These are phyloP conservation scores for Backusella morwellensis DNA, from an alignment of 192 early-diverging fungal species.

Conservation along the genomic window DNA sequence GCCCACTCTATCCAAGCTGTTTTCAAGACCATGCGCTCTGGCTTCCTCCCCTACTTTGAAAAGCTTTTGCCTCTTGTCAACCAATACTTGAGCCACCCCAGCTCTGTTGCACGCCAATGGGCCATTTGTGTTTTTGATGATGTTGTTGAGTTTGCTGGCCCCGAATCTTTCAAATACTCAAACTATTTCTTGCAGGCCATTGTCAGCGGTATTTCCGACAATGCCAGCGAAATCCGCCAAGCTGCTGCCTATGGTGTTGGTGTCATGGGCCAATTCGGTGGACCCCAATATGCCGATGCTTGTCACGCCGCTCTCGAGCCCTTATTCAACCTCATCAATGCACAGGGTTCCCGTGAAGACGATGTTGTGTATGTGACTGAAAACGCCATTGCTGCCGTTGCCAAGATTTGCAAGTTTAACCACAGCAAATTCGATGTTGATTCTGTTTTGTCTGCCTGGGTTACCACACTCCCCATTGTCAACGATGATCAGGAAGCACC, in stretches of 20 bases:
- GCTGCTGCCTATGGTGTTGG: constrained; percentile 93
- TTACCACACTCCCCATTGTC: constrained; percentile 75
- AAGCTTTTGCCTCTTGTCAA: constrained; percentile 71
- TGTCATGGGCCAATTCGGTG: constrained; percentile 88
- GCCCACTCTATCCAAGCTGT: constrained; percentile 79
- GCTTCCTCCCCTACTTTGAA: constrained; percentile 83
- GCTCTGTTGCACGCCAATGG: constrained; percentile 82
- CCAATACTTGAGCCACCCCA: constrained; percentile 60
- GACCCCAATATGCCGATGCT: constrained; percentile 74
- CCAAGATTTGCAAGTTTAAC: constrained; percentile 81
- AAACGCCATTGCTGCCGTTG: constrained; percentile 89
- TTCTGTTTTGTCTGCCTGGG: constrained; percentile 69
- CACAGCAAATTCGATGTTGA: constrained; percentile 59
- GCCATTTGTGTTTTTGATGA: constrained; percentile 93
- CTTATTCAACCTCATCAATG: constrained; percentile 72
- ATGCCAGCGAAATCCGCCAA: constrained; percentile 80
- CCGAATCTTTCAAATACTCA: constrained; percentile 61
- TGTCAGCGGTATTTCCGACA: constrained; percentile 52
- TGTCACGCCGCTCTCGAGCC: constrained; percentile 68
- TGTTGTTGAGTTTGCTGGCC: constrained; percentile 87
- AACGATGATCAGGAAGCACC: constrained; percentile 90
- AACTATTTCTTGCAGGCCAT: constrained; percentile 67
- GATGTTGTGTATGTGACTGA: constrained; percentile 90
- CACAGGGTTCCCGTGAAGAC: constrained; percentile 57
- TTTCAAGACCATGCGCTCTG: constrained; percentile 69